These are phyloP conservation scores for Pseudogymnoascus sp. DNA, from an alignment of 2,329 filamentous ascomycete species.

Conservation along the genomic window DNA sequence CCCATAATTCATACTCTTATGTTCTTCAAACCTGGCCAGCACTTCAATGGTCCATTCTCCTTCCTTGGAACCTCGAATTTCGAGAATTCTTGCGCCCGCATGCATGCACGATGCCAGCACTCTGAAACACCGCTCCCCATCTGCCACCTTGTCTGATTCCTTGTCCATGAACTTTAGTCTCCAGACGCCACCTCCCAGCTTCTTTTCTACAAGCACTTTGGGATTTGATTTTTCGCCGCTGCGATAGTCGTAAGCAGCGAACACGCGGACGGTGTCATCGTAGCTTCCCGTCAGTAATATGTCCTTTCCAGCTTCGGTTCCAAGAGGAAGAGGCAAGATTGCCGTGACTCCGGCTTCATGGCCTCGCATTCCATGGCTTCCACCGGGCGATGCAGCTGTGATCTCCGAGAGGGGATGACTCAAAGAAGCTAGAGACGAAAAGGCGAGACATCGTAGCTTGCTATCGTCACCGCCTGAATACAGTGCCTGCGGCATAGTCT, in stretches of 20 bases:
- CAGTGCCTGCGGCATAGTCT: neutral
- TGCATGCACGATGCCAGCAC: conserved; percentile 94
- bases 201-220: conserved; percentile 51
- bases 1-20: conserved; percentile 92
- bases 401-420: conserved; percentile 8
- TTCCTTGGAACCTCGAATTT: conserved; percentile 31
- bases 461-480: conserved; percentile 70
- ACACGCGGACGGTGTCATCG: conserved; percentile 71
- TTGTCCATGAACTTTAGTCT: conserved; percentile 55
- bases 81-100: conserved; percentile 64
- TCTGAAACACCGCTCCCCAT: conserved; percentile 28
- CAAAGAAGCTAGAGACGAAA: neutral
- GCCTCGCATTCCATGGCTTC: conserved; percentile 33
- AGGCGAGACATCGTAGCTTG: conserved; percentile 12
- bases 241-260: conserved; percentile 40
- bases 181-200: conserved; percentile 79
- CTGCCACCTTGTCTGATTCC: neutral
- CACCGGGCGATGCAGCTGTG: neutral
- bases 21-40: conserved; percentile 67
- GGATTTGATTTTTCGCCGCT: conserved; percentile 30
- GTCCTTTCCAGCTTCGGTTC: conserved; percentile 35
- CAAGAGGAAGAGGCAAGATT: conserved; percentile 59
- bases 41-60: conserved; percentile 53
- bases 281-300: conserved; percentile 82
- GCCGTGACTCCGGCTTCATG: conserved; percentile 83